These are phyloP conservation scores for Lyophyllum semitale DNA, from an alignment of 768 basidiomycete species.

Conservation along the genomic window DNA sequence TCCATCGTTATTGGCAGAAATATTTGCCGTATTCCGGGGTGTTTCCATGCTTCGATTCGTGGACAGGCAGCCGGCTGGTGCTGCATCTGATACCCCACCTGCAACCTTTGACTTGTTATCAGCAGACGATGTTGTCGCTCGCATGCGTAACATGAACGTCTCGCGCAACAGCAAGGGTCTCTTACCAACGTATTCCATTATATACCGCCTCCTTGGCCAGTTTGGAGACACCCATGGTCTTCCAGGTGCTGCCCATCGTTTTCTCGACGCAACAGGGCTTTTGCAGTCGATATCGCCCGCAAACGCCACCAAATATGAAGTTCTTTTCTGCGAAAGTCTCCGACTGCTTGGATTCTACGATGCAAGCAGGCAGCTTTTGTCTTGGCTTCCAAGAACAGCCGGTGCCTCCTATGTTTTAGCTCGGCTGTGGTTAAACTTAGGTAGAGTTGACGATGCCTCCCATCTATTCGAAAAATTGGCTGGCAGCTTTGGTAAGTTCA, in stretches of 20 bases:
- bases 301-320: constrained; percentile 66
- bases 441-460: constrained; percentile 74
- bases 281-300: constrained; percentile 71
- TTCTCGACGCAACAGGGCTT: constrained; percentile 66
- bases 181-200: constrained; percentile 58
- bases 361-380: constrained; percentile 63
- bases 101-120: constrained; percentile 4
- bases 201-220: constrained; percentile 63
- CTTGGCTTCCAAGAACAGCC: constrained; percentile 79
- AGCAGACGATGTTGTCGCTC: constrained; percentile 60
- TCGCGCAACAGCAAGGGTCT: constrained; percentile 48
- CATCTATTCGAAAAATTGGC: constrained; percentile 72
- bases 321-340: constrained; percentile 71
- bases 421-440: constrained; percentile 63
- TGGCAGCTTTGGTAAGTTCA: constrained; percentile 68
- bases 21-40: constrained; percentile 81
- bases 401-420: constrained; percentile 75
- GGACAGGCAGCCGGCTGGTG: constrained; percentile 56
- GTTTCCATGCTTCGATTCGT: constrained; percentile 70
- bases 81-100: constrained; percentile 21
- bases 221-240: constrained; percentile 49
- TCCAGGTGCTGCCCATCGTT: constrained; percentile 66
- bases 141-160: constrained; percentile 76
- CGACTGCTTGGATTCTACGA: constrained; percentile 63
- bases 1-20: constrained; percentile 64